phyloP scores from a whole-genome alignment of 2,329 filamentous ascomycete species.

The Hymenotorrendiella dingleyae region DNA sequence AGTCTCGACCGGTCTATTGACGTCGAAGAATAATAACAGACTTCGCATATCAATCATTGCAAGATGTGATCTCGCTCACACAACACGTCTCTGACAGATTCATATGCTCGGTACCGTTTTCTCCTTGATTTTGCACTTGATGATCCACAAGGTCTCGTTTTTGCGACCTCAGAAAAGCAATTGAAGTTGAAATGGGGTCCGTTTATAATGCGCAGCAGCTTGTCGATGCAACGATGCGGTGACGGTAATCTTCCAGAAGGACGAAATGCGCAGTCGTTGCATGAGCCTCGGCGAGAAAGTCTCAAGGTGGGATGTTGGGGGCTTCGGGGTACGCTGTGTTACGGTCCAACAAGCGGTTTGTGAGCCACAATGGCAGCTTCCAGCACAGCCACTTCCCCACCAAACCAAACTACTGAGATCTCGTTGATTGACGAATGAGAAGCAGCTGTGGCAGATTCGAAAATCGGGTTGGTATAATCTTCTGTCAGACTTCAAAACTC shows the following conservation, averaged over 20 bases:
- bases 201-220: background rate
- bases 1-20: too few species aligned
- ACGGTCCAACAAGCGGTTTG: background rate
- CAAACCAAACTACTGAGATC: too few species aligned
- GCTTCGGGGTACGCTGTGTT: background rate
- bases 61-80: too few species aligned
- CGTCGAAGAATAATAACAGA: too few species aligned
- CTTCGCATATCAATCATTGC: too few species aligned
- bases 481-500: background rate
- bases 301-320: background rate
- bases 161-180: too few species aligned
- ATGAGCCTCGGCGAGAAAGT: background rate
- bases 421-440: background rate
- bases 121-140: too few species aligned
- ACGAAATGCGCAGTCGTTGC: conserved; percentile 3
- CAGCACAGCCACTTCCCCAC: background rate
- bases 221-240: background rate
- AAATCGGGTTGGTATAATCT: background rate
- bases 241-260: background rate
- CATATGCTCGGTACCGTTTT: too few species aligned
- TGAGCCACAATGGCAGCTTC: background rate
- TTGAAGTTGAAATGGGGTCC: too few species aligned
- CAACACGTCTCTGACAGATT: too few species aligned
- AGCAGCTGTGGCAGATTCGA: background rate
- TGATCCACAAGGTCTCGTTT: too few species aligned